Percentiles rank a stretch among this genome's conserved stretches.
Evolutionary conservation across 495 filamentous ascomycete species (phyloP).

Genomic region (Daldinia bambusicola): DNA sequence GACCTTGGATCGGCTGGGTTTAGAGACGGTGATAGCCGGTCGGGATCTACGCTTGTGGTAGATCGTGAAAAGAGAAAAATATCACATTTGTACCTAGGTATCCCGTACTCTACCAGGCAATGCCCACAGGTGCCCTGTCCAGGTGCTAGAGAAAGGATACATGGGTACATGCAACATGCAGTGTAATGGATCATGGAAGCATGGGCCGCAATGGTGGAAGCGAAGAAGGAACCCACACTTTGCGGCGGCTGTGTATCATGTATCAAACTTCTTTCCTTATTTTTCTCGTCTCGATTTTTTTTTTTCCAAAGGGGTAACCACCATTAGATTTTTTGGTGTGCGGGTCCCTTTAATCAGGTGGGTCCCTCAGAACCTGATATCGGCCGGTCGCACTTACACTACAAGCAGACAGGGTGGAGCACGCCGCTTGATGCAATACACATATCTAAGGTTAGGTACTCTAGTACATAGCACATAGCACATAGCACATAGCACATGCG

Average conservation of each 20-base stretch:
- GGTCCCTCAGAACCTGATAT: conserved; percentile 37
- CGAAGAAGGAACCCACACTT: conserved; percentile 29
- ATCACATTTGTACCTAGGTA: no score
- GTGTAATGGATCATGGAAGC: conserved; percentile 8
- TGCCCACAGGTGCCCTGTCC: no score
- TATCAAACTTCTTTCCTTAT: conserved; percentile 10
- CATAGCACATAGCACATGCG: background rate
- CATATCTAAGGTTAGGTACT: no score
- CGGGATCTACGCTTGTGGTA: conserved; percentile 40
- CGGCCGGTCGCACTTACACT: conserved; percentile 32
- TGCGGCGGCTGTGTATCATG: conserved; percentile 23
- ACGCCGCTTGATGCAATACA: conserved; percentile 1
- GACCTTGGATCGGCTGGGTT: conserved; percentile 40
- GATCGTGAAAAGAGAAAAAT: conserved; percentile 21
- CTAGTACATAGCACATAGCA: background rate
- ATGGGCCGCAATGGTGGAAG: conserved; percentile 16
- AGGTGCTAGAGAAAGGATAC: conserved; percentile 2
- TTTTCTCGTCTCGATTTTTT: background rate
- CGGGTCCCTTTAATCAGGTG: conserved; percentile 32
- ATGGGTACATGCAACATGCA: conserved; percentile 13
- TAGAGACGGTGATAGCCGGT: conserved; percentile 42
- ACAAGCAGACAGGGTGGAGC: background rate
- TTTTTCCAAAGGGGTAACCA: conserved; percentile 17
- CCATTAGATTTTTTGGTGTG: conserved; percentile 20
- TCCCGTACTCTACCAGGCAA: no score